Conservation (phyloP, 192 early-diverging fungal genomes). For the Gaertneriomyces sp. region DNA sequence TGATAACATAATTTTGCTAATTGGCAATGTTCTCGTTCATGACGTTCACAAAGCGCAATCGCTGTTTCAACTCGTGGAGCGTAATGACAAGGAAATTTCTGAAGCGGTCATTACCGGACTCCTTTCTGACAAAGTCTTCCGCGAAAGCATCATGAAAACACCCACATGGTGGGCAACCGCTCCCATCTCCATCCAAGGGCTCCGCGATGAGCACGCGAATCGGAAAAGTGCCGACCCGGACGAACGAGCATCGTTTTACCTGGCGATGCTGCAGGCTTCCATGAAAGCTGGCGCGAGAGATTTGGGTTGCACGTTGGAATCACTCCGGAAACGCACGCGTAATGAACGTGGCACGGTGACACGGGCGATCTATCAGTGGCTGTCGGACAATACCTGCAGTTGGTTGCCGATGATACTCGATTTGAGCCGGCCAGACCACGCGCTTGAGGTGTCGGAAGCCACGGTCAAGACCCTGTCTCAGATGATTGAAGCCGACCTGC, state of each 20-base stretch:
- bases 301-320: background rate
- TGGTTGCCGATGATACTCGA: background rate
- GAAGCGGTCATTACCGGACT: background rate
- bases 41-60: background rate
- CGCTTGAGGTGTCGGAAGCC: background rate
- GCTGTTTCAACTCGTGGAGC: background rate
- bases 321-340: background rate
- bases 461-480: background rate
- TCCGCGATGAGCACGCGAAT: background rate
- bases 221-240: background rate
- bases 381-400: background rate
- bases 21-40: background rate
- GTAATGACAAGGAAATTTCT: background rate
- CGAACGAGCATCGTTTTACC: background rate
- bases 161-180: background rate
- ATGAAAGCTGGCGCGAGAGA: background rate
- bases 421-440: background rate
- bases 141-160: slow-evolving; percentile 1
- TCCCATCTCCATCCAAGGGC: background rate
- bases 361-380: background rate
- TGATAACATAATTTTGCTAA: background rate
- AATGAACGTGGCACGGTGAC: background rate
- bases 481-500: background rate
- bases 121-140: background rate
- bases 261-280: background rate